These are phyloP conservation scores for Dendrobium chrysotoxum DNA, from an alignment of 106 monocot species.

Conservation along the genomic window DNA sequence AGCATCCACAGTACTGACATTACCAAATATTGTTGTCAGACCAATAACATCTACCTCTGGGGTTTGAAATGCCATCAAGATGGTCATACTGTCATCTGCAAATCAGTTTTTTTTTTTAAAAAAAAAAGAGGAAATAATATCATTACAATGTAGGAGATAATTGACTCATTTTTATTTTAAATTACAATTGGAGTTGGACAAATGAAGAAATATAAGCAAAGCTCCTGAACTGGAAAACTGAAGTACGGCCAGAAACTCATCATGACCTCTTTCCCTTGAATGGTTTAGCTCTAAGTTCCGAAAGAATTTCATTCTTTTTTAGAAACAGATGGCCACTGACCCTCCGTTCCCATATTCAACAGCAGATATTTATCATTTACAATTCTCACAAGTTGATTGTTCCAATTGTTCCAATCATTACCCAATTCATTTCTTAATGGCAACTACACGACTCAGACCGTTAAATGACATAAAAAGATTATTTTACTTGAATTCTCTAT, in stretches of 20 bases:
- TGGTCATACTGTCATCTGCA: conserved; percentile 97
- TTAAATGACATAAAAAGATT: neutral
- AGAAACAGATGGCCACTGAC: too few relatives aligned
- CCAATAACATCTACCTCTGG: conserved; percentile 72
- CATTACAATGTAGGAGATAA: neutral
- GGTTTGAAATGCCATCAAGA: conserved; percentile 88
- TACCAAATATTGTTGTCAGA: conserved; percentile 89
- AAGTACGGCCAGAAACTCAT: neutral
- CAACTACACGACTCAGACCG: too few relatives aligned
- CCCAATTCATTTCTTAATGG: neutral
- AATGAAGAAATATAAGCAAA: neutral
- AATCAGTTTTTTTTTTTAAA: neutral
- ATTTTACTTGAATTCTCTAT: neutral
- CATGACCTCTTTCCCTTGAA: neutral
- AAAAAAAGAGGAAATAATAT: neutral
- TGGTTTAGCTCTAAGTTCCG: neutral
- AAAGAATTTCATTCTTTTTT: too few relatives aligned
- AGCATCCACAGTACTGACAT: conserved; percentile 53
- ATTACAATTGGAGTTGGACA: neutral
- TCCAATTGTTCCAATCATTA: neutral
- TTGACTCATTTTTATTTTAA: conserved; percentile 1
- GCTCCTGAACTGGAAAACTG: neutral
- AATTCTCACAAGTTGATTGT: neutral
- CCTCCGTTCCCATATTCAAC: neutral
- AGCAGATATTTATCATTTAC: neutral